Percentiles rank a stretch among this genome's conserved stretches.
Evolutionary conservation across 176 grass and related monocot genomes (phyloP).

Genomic region (Microstegium vimineum): DNA sequence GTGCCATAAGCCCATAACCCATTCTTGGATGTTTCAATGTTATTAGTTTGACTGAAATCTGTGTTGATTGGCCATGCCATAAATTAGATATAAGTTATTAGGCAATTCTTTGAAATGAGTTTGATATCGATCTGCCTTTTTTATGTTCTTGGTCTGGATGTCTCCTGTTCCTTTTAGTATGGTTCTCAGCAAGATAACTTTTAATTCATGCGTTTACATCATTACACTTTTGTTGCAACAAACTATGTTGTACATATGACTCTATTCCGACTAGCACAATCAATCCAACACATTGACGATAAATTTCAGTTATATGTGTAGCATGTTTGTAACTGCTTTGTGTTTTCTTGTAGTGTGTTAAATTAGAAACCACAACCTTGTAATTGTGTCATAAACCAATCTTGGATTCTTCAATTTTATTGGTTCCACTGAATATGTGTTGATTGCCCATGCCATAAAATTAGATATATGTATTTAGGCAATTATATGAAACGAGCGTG

Average conservation of each 20-base stretch:
- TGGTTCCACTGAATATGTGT: neutral
- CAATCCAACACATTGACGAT: no score
- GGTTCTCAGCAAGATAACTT: no score
- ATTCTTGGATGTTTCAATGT: neutral
- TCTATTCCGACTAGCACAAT: no score
- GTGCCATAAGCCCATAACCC: neutral
- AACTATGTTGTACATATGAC: no score
- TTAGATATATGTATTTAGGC: neutral
- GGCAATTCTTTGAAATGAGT: neutral
- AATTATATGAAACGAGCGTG: neutral
- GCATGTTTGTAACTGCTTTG: no score
- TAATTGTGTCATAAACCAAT: neutral
- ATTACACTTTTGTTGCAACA: no score
- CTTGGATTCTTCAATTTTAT: neutral
- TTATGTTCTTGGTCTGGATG: no score
- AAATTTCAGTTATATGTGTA: no score
- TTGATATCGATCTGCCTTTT: neutral
- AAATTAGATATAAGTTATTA: neutral
- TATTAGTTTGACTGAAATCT: neutral
- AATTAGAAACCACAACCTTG: neutral
- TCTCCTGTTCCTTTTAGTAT: no score
- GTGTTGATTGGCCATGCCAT: no score
- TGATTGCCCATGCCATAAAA: neutral
- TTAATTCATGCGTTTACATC: no score
- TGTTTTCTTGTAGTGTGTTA: neutral